Base-by-base conservation (phyloP, 768 basidiomycete species). In the Suillus brevipes region DNA sequence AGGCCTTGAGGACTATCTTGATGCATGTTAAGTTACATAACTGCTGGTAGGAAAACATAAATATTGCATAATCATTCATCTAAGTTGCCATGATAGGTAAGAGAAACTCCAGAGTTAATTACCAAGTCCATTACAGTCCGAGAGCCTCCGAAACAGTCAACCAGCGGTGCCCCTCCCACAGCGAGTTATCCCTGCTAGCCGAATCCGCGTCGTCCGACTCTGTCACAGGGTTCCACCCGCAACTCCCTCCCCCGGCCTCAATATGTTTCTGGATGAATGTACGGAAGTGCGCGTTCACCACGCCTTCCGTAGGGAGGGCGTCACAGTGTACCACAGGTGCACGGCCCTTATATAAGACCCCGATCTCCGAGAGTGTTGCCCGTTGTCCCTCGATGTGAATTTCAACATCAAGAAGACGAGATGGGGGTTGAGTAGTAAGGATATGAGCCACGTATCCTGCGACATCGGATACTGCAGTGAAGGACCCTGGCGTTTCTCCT, bases 401-500 rank as follows among this genome's bases (percentile, higher is more conserved):
- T 55, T 34, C 53, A n/a, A 34, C 53, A n/a, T 55, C 31, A 7
- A 34, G 58, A 55, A 75, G 53, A 23, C 63, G 60, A 58, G 42
- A 31, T 16, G 49, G 60, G 34, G 61, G 64, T 37, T 65, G 60
- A 34, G 64, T 65, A 8, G 69, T 74, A 40, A 75, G 64, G 31
- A 75, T 64, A 36, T 72, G 70, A 18, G 68, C 70, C 36, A 70
- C 45, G 61, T 67, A 73, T 37, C 64, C 70, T 69, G 73, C 37
- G 40, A 69, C 69, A 16, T 76, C 75, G 13, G 16, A 31, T 25
- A 73, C 40, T 6, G 72, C 68, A n/a, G 75, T 74, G 58, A 66
- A 74, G 0, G 75, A 77, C 9, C 59, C 64, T 5, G 65, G 55
- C 49, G 61, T 63, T 45, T 72, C 59, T 9, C 71, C 74, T 40